Conservation (phyloP, 306 rosid genomes). For the Dalbergia oliveri region DNA sequence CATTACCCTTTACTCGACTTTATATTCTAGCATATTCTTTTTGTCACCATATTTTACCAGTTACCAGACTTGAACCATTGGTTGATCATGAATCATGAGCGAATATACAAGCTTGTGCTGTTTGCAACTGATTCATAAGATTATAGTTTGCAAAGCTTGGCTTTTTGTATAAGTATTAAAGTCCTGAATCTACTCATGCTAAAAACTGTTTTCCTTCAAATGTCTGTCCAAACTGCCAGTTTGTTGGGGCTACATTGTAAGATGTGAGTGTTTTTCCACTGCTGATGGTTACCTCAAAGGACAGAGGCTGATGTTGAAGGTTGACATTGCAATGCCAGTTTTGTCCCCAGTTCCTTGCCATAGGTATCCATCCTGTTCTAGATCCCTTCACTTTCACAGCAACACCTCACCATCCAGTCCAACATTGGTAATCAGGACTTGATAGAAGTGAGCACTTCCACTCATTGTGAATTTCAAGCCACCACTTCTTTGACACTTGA, state of each 20-base stretch:
- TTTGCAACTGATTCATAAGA: slow-evolving; percentile 37
- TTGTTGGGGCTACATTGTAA: slow-evolving; percentile 81
- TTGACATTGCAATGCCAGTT: slow-evolving; percentile 87
- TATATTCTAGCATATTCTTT: slow-evolving; percentile 25
- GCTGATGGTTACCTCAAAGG: slow-evolving; percentile 86
- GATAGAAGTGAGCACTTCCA: slow-evolving; percentile 85
- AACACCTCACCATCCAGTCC: slow-evolving; percentile 86
- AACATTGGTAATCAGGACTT: slow-evolving; percentile 83
- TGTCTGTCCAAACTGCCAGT: slow-evolving; percentile 88
- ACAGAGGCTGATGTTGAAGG: slow-evolving; percentile 84
- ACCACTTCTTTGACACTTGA: slow-evolving; percentile 80
- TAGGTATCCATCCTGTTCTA: slow-evolving; percentile 93
- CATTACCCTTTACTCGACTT: slow-evolving; percentile 42
- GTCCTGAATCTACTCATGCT: slow-evolving; percentile 42
- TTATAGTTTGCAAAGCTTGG: slow-evolving; percentile 40
- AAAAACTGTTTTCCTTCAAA: slow-evolving; percentile 90
- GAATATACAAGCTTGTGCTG: slow-evolving; percentile 47
- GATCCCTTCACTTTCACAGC: slow-evolving; percentile 98
- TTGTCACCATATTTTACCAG: slow-evolving; percentile 39
- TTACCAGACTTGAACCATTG: slow-evolving; percentile 13
- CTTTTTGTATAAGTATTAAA: not conserved
- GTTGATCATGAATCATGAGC: slow-evolving; percentile 42
- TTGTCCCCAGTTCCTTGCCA: slow-evolving; percentile 97
- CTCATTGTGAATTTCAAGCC: slow-evolving; percentile 71
- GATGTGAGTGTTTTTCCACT: slow-evolving; percentile 80